Evolutionary conservation across 352 stramenopile genomes (phyloP), one percentile per base, ranked within the genome.

Genomic region (Saprolegnia parasitica): DNA sequence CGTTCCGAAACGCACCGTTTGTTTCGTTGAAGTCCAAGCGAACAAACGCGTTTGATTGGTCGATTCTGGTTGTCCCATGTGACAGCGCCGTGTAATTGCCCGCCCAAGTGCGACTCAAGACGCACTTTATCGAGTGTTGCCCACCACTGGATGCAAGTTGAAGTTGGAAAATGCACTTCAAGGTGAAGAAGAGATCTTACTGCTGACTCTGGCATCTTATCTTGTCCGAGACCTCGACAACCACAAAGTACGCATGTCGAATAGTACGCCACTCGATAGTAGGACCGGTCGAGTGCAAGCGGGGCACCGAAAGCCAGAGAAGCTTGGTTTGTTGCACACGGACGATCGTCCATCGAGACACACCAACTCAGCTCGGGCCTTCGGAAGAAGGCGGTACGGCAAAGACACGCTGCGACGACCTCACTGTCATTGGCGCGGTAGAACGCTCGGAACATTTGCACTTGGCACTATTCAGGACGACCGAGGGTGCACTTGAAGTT

Each of bases 171-270:
- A 60, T 60, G 24, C 13, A 60, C 52, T 60, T 60, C 52, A 60
- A 60, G 24, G 20, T 60, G 52, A 60, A 60, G 24, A 60, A 60
- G 52, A 60, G 52, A 60, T 60, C 52, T 60, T 60, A n/a, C n/a
- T 49, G 10, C 42, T 49, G 42, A 49, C 42, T 49, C 42, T 49
- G 42, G 13, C 42, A 49, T 49, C 42, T 49, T 49, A 15, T 15
- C 42, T n/a, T 15, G 11, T 49, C 13, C 42, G 18, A 49, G 42
- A 15, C 42, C n/a, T n/a, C n/a, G n/a, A n/a, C n/a, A n/a, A n/a
- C 3, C 42, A 15, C 42, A 15, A 15, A 11, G 18, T n/a, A n/a
- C 42, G 13, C 8, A 49, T 8, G 29, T 2, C 29, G 29, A 6
- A 35, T 35, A n/a, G n/a, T n/a, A 35, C 29, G 29, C 29, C 29